A percentile compares a stretch with the other conserved stretches of the same genome.
These are phyloP conservation scores for Eleusine coracana DNA, from an alignment of 176 grass and related monocot genomes.

Conservation along the genomic window DNA sequence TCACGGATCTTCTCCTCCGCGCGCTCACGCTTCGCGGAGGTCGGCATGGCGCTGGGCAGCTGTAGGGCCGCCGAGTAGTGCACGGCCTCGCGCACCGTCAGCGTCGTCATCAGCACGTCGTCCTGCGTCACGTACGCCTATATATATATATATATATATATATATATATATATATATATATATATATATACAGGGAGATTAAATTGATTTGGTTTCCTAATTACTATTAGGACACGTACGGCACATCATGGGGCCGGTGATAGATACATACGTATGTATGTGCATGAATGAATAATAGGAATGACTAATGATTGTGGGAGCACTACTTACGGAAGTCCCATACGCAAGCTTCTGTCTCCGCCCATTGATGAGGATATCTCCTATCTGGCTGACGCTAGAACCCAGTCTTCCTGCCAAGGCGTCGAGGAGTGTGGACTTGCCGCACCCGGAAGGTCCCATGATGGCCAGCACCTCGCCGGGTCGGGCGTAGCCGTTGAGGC, in stretches of 20 bases:
- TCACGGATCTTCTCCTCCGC: conserved; percentile 79
- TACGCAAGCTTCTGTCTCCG: conserved; percentile 65
- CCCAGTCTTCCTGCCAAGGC: conserved; percentile 84
- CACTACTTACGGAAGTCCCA: conserved; percentile 66
- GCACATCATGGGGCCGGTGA: too few species aligned
- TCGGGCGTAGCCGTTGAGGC: conserved; percentile 67
- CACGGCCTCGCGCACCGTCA: conserved; percentile 80
- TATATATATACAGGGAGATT: too few species aligned
- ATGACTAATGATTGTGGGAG: too few species aligned
- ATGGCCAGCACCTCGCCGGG: conserved; percentile 85
- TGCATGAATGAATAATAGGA: not conserved
- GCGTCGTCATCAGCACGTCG: conserved; percentile 86
- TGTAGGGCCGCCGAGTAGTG: conserved; percentile 83
- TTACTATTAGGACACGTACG: too few species aligned
- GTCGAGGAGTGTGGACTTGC: conserved; percentile 95
- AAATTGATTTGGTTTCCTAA: too few species aligned
- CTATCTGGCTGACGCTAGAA: conserved; percentile 63
- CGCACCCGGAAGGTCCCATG: conserved; percentile 95
- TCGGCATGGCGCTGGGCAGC: conserved; percentile 64
- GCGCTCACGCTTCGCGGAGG: conserved; percentile 57
- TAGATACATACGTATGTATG: too few species aligned
- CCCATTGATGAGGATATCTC: conserved; percentile 82
- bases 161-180: too few species aligned
- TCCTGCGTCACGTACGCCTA: conserved; percentile 97
- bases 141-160: too few species aligned